Conservation (phyloP, 1,139 yeast genomes). For the Blastobotrys malaysiensis region DNA sequence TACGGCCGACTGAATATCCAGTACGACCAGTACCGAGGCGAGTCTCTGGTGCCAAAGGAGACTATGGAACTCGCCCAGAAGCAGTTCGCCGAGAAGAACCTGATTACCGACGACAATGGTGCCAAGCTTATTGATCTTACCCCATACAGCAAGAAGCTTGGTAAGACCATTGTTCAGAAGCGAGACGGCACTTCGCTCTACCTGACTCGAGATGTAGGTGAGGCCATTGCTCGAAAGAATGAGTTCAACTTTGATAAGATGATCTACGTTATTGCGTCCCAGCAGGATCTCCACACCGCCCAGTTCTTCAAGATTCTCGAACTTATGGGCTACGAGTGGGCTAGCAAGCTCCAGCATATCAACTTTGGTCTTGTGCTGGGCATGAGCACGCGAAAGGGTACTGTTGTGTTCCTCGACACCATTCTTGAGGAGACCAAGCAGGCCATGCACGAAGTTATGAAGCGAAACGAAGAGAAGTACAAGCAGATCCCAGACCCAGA, state of each 20-base stretch:
- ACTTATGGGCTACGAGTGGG: conserved; percentile 90
- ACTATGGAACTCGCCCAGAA: conserved; percentile 63
- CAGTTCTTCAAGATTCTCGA: conserved; percentile 94
- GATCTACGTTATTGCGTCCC: conserved; percentile 93
- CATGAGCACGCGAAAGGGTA: conserved; percentile 98
- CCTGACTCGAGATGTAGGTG: conserved; percentile 95
- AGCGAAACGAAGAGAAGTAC: conserved; percentile 83
- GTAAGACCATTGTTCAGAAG: conserved; percentile 90
- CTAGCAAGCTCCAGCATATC: conserved; percentile 69
- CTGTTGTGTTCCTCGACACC: conserved; percentile 93
- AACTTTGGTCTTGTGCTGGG: conserved; percentile 98
- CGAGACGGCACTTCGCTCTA: conserved; percentile 94
- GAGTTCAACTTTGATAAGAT: conserved; percentile 86
- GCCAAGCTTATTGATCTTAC: conserved; percentile 85
- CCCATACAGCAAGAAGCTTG: conserved; percentile 83
- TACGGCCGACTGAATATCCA: conserved; percentile 87
- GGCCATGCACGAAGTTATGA: conserved; percentile 97
- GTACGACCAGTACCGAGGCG: conserved; percentile 90
- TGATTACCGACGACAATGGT: conserved; percentile 85
- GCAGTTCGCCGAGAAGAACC: conserved; percentile 58
- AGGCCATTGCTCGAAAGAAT: conserved; percentile 86
- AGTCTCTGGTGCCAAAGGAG: conserved; percentile 82
- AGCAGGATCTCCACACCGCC: conserved; percentile 90
- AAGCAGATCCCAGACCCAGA: conserved; percentile 95
- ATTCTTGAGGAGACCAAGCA: conserved; percentile 92